Evolutionary conservation across 2,329 filamentous ascomycete genomes (phyloP).

Genomic region (Ophiostoma angusticollis): DNA sequence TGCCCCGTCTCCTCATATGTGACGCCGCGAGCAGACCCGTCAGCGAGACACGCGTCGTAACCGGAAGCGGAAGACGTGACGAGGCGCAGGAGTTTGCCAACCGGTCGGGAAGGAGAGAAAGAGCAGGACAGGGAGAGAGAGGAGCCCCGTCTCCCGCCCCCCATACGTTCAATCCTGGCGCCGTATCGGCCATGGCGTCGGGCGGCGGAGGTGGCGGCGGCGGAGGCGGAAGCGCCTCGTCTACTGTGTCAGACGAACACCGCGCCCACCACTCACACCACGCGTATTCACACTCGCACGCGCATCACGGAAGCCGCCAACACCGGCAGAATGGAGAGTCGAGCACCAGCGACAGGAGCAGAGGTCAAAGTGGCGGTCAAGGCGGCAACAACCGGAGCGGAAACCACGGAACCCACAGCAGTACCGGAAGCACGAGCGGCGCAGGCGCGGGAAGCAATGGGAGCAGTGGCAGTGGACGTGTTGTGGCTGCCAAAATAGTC

Average conservation of each 20-base stretch:
- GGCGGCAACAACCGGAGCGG: neutral
- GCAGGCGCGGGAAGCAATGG: conserved; percentile 1
- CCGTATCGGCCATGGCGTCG: conserved; percentile 10
- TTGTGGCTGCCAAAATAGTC: conserved; percentile 11
- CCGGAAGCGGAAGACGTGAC: too few species aligned
- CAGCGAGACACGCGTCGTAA: too few species aligned
- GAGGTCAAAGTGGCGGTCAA: neutral
- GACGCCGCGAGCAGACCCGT: too few species aligned
- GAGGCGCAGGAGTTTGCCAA: too few species aligned
- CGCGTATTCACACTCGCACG: neutral
- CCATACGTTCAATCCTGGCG: conserved; percentile 4
- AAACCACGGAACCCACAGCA: neutral
- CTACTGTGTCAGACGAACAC: conserved; percentile 7
- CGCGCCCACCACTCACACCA: conserved; percentile 1
- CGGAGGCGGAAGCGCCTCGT: conserved; percentile 4
- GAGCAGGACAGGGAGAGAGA: too few species aligned
- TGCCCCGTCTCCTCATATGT: too few species aligned
- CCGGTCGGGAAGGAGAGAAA: too few species aligned
- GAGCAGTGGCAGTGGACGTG: conserved; percentile 2
- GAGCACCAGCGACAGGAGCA: neutral
- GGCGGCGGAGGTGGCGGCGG: conserved; percentile 5
- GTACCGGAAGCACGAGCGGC: neutral
- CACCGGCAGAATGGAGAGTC: conserved; percentile 1
- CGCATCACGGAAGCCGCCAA: conserved; percentile 3
- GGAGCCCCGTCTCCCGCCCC: too few species aligned